Evolutionary conservation across 352 stramenopile species (phyloP), one percentile per base, ranked within the genome.

Genomic region (Hyphochytrium catenoides): DNA sequence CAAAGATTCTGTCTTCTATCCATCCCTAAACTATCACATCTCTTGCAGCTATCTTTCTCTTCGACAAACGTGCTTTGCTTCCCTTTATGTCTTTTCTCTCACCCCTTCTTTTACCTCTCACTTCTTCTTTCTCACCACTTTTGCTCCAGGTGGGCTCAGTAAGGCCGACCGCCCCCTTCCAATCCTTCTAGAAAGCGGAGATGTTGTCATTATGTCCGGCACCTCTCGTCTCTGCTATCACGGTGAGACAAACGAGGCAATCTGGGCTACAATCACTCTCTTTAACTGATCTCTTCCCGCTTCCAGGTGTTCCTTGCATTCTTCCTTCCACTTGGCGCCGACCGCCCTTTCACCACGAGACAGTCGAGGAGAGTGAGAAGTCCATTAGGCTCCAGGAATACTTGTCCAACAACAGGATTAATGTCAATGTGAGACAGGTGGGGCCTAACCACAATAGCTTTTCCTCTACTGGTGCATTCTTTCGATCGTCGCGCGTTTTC

Each of bases 391-490:
- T 77, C 21, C 43, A 38, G n/a, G 48, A 9, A 20, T 77, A 76
- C 42, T 38, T 78, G 21, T 46, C 43, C 23, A 41, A 48, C 7
- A 56, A 74, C 23, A 62, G 67, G 23, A 71, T 81, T 43, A 81
- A 81, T 43, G 63, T 81, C 38, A 81, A 81, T 40, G 43, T 81
- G 16, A 60, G 67, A 3, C 67, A 78, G 28, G 67, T 81, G 33
- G n/a, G n/a, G n/a, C n/a, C n/a, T n/a, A n/a, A n/a, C n/a, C n/a
- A n/a, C n/a, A n/a, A n/a, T n/a, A n/a, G n/a, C n/a, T n/a, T n/a
- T n/a, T n/a, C n/a, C n/a, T n/a, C n/a, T n/a, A n/a, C n/a, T n/a
- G n/a, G n/a, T n/a, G n/a, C n/a, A n/a, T n/a, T n/a, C n/a, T n/a
- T n/a, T n/a, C n/a, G n/a, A n/a, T n/a, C n/a, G n/a, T n/a, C n/a